Percentiles rank a stretch among this genome's conserved stretches.
These are phyloP conservation scores for Schwanniomyces yamadae DNA, from an alignment of 805 yeast species.

Conservation along the genomic window DNA sequence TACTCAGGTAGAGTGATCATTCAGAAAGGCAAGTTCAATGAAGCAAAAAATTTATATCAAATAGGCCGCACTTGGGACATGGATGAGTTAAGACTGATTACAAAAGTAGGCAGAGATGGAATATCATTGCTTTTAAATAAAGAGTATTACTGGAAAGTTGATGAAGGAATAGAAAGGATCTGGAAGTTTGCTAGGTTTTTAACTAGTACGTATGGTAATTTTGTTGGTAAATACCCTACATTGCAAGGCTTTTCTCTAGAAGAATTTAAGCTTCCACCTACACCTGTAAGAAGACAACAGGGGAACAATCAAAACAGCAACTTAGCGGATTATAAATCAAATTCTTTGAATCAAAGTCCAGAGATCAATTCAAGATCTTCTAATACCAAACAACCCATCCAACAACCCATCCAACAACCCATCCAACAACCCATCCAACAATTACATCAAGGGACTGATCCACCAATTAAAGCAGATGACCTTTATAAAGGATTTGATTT, in stretches of 20 bases:
- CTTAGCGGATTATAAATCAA: no score
- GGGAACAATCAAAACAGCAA: background rate
- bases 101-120: conserved; percentile 55
- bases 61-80: conserved; percentile 93
- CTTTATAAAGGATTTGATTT: conserved; percentile 38
- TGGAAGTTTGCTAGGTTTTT: conserved; percentile 35
- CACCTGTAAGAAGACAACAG: conserved; percentile 15
- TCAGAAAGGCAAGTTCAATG: conserved; percentile 83
- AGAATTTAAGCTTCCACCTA: conserved; percentile 34
- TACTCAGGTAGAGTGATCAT: conserved; percentile 65
- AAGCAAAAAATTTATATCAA: conserved; percentile 66
- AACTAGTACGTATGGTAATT: conserved; percentile 30
- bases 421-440: no score
- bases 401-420: no score
- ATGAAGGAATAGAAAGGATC: conserved; percentile 37
- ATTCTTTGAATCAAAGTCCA: background rate
- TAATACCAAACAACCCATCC: background rate
- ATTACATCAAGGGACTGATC: background rate
- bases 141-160: conserved; percentile 71
- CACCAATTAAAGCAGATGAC: conserved; percentile 10
- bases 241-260: conserved; percentile 31
- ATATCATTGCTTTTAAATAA: conserved; percentile 64
- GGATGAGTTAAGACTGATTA: conserved; percentile 61
- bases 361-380: background rate
- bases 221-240: conserved; percentile 37